Percentiles rank a stretch among this genome's conserved stretches.
Conservation (phyloP, 179 eudicot species). For the Vitellaria paradoxa region DNA sequence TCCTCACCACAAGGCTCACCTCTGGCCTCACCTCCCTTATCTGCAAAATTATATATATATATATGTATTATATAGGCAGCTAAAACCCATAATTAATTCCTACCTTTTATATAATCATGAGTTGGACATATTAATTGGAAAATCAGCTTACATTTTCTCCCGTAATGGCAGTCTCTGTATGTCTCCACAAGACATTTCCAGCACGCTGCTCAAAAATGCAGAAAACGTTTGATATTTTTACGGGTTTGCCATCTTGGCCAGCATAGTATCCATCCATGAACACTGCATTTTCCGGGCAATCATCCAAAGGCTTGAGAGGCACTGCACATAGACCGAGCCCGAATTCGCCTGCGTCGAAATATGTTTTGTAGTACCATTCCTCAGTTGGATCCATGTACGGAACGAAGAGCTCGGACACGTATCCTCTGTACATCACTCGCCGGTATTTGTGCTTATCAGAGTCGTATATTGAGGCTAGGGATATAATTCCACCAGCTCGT, state of each 20-base stretch:
- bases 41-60: conserved; percentile 2
- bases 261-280: conserved; percentile 32
- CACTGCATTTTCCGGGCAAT: conserved; percentile 32
- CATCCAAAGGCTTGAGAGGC: conserved; percentile 25
- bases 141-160: conserved; percentile 20
- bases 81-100: too few species aligned
- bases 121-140: neutral
- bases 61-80: too few species aligned
- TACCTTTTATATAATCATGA: too few species aligned
- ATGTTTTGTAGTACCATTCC: conserved; percentile 40
- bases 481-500: conserved; percentile 32
- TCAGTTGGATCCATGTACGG: conserved; percentile 45
- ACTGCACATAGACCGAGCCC: conserved; percentile 31
- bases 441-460: conserved; percentile 5
- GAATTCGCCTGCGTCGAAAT: conserved; percentile 36
- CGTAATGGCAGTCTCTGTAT: conserved; percentile 23
- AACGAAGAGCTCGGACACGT: conserved; percentile 37
- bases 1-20: conserved; percentile 34
- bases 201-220: conserved; percentile 34
- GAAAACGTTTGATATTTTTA: conserved; percentile 16
- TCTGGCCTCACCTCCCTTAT: conserved; percentile 33
- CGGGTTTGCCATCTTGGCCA: conserved; percentile 25
- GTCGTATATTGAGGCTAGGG: conserved; percentile 32
- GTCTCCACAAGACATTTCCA: conserved; percentile 38
- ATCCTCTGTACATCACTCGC: conserved; percentile 29